Base-by-base conservation (phyloP, 768 basidiomycete species). In the Phlebiopsis flavidoalba region DNA sequence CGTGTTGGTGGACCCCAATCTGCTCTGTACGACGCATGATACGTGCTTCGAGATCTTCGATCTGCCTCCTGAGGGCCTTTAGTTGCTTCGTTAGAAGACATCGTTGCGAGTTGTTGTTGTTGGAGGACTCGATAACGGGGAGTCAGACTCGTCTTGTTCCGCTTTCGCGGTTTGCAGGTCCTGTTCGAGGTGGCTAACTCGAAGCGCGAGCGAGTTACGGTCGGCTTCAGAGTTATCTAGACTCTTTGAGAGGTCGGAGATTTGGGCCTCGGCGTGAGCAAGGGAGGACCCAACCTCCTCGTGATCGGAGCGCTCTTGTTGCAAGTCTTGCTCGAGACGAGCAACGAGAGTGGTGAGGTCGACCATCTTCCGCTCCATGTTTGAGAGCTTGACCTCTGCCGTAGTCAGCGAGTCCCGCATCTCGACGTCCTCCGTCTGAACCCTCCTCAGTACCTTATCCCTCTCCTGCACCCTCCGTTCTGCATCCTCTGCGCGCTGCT, bases 1-100 rank as follows among this genome's bases (percentile, higher is more conserved):
- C 91, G 65, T 92, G 88, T 61, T 91, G 90, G 59, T 89, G 87
- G 55, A 89, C 79, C 11, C 85, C 87, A 64, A 93, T 85, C 68
- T 89, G 88, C 64, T 91, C 85, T 3, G 85, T 89, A 43, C 85
- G 78, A 49, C 89, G 77, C 63, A 80, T 65, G 26, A 93, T 79
- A 8, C 89, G 83, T 12, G 68, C 73, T 64, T 93, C 87, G 26
- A 90, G 82, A 60, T 89, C 85, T 58, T 82, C 79, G 63, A 93
- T 83, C 62, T 91, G 88, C 10, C 79, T 75, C 43, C 81, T 81
- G 43, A 91, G 75, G 17, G 83, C 75, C 5, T 74, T n/a, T 77
- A 24, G 80, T 80, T 10, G 81, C 83, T 60, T 85, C 81, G 17
- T 77, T 77, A 2, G 80, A 74, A 0, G 86, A 79, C 82, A 89